Evolutionary conservation across 768 basidiomycete species (phyloP), one percentile per base, ranked within the genome.

Genomic region (Lentinus brumalis): DNA sequence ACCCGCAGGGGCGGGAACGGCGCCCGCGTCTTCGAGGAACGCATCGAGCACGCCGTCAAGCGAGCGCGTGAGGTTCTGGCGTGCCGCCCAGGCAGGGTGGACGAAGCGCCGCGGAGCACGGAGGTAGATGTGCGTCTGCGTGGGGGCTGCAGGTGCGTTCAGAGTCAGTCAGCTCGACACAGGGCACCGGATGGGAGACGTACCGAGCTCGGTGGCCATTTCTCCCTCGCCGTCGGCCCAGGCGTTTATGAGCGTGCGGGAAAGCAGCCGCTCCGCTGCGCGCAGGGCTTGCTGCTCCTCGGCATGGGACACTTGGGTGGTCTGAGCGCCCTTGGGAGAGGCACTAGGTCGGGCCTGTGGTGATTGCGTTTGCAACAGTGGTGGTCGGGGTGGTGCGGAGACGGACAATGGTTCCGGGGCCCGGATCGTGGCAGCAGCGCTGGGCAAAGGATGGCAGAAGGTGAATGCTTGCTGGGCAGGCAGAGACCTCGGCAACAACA

Each of bases 71-170:
- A 77, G 59, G 56, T 77, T 79, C 68, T 82, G 82, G 7, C 78
- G 75, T 4, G 81, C 81, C 38, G 75, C 67, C 81, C 82, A 83
- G 7, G 75, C 71, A 3, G 81, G 77, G 56, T 83, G 81, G 8
- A 66, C 62, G 65, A 83, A 82, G 14, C 80, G 73, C 5, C 82
- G 72, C 0, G 81, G 81, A 0, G 81, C 81, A 47, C 78, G 78
- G 21, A 83, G 73, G 11, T 80, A 69, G 49, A 83, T 65, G 31
- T 83, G 81, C 0, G 74, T 80, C 44, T 81, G 80, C 0, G 82
- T 82, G 8, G 82, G 76, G 9, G 76, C 81, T 82, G 60, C n/a
- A 14, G 21, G 21, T 26, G 21, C 21, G 21, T 26, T 26, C 21
- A 21, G 29, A 16, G 7, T 4, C 18, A 16, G 21, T n/a, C 21